Conservation (phyloP, 345 rosid genomes). For the Litchi chinensis region DNA sequence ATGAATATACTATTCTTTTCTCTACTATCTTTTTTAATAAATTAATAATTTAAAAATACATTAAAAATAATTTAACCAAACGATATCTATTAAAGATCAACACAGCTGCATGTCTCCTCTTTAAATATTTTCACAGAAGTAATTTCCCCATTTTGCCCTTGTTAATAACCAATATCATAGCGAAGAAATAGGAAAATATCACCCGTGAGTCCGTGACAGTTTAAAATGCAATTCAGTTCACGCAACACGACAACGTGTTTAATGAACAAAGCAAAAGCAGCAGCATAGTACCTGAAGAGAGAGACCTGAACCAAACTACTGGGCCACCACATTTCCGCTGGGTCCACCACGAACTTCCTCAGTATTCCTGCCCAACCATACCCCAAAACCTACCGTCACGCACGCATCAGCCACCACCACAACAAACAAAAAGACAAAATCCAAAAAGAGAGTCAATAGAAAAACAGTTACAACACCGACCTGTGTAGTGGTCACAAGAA, state of each 20-base stretch:
- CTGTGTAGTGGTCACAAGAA: slow-evolving; percentile 65
- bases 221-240: not conserved
- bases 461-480: slow-evolving; percentile 15
- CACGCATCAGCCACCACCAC: not conserved
- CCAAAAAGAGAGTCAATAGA: not conserved
- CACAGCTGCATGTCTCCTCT: not conserved
- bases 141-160: not conserved
- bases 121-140: not conserved
- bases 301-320: slow-evolving; percentile 60
- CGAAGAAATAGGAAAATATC: not conserved
- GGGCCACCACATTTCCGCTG: slow-evolving; percentile 83
- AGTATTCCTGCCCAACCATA: slow-evolving; percentile 75
- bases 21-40: no score
- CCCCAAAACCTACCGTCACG: slow-evolving; percentile 50
- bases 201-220: not conserved
- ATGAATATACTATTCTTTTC: no score
- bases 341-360: slow-evolving; percentile 64
- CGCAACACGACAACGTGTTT: not conserved
- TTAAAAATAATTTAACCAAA: no score
- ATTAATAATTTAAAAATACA: no score
- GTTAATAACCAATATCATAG: not conserved
- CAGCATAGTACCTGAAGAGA: slow-evolving; percentile 48
- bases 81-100: not conserved
- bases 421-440: not conserved
- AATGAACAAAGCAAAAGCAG: not conserved